These are phyloP conservation scores for Yamadazyma atmosphaerica DNA, from an alignment of 1,139 yeast genomes.

Conservation along the genomic window DNA sequence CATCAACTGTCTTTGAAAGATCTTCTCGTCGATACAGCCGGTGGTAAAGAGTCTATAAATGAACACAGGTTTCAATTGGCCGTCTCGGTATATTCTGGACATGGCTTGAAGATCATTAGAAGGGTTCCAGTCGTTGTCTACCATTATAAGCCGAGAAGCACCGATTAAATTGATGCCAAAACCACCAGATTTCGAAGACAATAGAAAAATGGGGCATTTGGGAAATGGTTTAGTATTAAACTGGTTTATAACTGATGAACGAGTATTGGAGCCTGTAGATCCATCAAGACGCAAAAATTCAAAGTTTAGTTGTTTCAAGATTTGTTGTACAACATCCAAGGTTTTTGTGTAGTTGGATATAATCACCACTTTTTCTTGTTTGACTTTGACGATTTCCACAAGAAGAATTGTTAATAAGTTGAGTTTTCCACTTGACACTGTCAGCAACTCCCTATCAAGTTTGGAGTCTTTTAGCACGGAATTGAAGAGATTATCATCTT, in stretches of 20 bases:
- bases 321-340: constrained; percentile 67
- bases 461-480: not conserved
- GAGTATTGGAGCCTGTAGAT: constrained; percentile 62
- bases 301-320: constrained; percentile 52
- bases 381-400: constrained; percentile 37
- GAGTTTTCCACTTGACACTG: constrained; percentile 55
- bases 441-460: constrained; percentile 13
- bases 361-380: constrained; percentile 74
- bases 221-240: constrained; percentile 57
- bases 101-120: constrained; percentile 91
- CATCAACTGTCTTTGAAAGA: constrained; percentile 88
- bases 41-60: constrained; percentile 82
- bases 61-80: constrained; percentile 76
- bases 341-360: constrained; percentile 92
- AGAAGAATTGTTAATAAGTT: constrained; percentile 55
- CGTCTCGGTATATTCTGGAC: constrained; percentile 95
- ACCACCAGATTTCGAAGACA: constrained; percentile 94
- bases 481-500: constrained; percentile 27
- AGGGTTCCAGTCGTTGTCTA: constrained; percentile 96
- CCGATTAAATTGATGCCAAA: constrained; percentile 89
- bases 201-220: constrained; percentile 61
- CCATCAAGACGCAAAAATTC: constrained; percentile 78
- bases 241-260: constrained; percentile 65
- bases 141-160: constrained; percentile 79
- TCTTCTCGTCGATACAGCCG: constrained; percentile 93